Conservation (phyloP, 1,284 basidiomycete species). For the Singerocomus inundabilis region DNA sequence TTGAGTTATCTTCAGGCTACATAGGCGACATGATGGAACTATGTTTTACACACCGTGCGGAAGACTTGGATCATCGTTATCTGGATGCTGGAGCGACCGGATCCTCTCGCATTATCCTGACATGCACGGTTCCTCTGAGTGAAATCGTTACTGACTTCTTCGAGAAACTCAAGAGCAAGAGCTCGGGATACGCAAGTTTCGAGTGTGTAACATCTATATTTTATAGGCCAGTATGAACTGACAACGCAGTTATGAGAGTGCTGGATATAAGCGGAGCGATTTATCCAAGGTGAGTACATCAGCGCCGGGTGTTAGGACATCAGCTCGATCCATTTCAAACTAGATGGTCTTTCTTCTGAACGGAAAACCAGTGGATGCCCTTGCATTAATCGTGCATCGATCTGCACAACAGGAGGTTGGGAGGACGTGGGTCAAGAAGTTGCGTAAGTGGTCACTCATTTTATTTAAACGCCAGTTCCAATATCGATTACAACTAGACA, state of each 20-base stretch:
- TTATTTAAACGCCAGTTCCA: not conserved
- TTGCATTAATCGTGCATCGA: slow-evolving; percentile 86
- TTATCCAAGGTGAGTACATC: slow-evolving; percentile 68
- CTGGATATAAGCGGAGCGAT: slow-evolving; percentile 78
- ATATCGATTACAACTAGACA: slow-evolving; percentile 47
- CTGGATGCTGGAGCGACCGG: slow-evolving; percentile 59
- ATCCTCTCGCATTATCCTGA: slow-evolving; percentile 71
- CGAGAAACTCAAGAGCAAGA: slow-evolving; percentile 85
- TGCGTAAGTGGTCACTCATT: slow-evolving; percentile 55
- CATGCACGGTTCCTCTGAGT: slow-evolving; percentile 79
- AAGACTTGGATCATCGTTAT: slow-evolving; percentile 75
- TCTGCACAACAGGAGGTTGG: slow-evolving; percentile 72
- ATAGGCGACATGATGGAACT: slow-evolving; percentile 92
- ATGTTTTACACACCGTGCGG: slow-evolving; percentile 78
- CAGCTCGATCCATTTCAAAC: slow-evolving; percentile 1
- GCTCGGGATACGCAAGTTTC: slow-evolving; percentile 91
- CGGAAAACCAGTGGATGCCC: slow-evolving; percentile 82
- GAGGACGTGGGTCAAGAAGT: slow-evolving; percentile 83
- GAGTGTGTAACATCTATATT: slow-evolving; percentile 55
- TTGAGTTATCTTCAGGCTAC: slow-evolving; percentile 53
- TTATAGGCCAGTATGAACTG: not conserved
- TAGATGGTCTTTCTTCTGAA: slow-evolving; percentile 90
- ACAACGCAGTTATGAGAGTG: slow-evolving; percentile 80
- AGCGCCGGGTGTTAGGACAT: not conserved
- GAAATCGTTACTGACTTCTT: slow-evolving; percentile 95